Percentiles rank a stretch among this genome's conserved stretches.
phyloP scores from a whole-genome alignment of 108 stramenopile genomes.

The Parmales sp. region DNA sequence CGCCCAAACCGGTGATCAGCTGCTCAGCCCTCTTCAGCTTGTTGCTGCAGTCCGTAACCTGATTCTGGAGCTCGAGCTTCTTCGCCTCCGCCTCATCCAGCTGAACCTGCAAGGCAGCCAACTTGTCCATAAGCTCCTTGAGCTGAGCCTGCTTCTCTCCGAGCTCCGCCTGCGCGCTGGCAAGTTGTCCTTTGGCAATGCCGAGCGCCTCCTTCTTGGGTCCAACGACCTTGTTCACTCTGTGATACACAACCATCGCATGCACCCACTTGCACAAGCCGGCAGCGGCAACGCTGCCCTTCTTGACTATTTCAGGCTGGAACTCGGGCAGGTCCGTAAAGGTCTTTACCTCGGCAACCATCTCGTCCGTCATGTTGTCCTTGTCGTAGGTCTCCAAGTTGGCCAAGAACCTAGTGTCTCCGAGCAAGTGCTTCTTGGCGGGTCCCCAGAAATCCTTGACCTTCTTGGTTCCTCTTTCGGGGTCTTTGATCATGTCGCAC shows the following conservation, averaged over 20 bases:
- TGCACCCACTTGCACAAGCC: constrained; percentile 50
- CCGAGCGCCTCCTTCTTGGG: constrained; percentile 43
- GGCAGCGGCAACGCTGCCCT: constrained; percentile 40
- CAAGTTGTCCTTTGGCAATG: constrained; percentile 38
- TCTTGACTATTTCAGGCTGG: constrained; percentile 35
- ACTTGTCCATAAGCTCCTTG: constrained; percentile 35
- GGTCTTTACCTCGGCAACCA: constrained; percentile 34
- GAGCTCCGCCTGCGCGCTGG: constrained; percentile 31
- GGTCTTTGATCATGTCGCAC: constrained; percentile 46
- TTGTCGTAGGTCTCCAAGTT: constrained; percentile 53
- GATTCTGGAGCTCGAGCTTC: constrained; percentile 37
- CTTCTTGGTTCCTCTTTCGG: constrained; percentile 72
- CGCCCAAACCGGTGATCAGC: constrained; percentile 67
- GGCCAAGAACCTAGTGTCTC: constrained; percentile 63
- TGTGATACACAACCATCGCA: constrained; percentile 49
- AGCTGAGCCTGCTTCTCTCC: constrained; percentile 36
- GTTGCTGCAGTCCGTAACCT: constrained; percentile 35
- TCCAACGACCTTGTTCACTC: constrained; percentile 53
- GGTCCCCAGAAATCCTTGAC: constrained; percentile 33
- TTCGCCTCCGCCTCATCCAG: constrained; percentile 33
- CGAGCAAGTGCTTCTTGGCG: constrained; percentile 63
- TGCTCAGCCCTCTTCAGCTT: constrained; percentile 66
- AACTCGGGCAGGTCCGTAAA: constrained; percentile 35
- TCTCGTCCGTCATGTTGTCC: constrained; percentile 34
- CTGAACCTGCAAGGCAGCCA: constrained; percentile 37